Percentiles rank a stretch among this genome's conserved stretches.
Evolutionary conservation across 805 yeast species (phyloP).

Genomic region (Candida andamanensis): DNA sequence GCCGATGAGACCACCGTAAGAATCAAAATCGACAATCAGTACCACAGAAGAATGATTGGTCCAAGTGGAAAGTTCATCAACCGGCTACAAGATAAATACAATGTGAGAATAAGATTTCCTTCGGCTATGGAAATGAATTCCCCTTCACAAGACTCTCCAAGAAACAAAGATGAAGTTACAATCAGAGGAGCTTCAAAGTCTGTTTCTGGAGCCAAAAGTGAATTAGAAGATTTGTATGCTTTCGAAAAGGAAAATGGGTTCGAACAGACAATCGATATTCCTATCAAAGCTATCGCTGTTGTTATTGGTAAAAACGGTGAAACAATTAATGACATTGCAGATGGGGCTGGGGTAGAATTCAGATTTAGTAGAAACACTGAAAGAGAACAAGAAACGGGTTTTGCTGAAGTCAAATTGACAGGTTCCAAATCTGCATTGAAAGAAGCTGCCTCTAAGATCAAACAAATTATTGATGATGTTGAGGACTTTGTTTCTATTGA

Average conservation of each 20-base stretch:
- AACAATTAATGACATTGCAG: constrained; percentile 72
- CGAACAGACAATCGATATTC: constrained; percentile 58
- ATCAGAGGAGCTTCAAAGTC: constrained; percentile 89
- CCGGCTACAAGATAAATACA: constrained; percentile 83
- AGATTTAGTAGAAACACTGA: constrained; percentile 37
- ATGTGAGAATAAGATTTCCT: constrained; percentile 77
- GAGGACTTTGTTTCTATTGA: constrained; percentile 56
- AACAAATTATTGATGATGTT: constrained; percentile 57
- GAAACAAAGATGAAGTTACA: constrained; percentile 55
- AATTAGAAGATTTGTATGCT: constrained; percentile 73
- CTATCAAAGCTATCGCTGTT: constrained; percentile 69
- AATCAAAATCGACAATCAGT: constrained; percentile 67
- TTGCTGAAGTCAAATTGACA: constrained; percentile 60
- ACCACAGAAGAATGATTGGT: constrained; percentile 81
- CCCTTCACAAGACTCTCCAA: constrained; percentile 31
- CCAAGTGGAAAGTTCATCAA: constrained; percentile 73
- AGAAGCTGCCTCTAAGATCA: constrained; percentile 62
- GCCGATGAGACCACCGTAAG: constrained; percentile 72
- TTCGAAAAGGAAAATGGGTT: constrained; percentile 86
- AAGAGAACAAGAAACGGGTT: constrained; percentile 43
- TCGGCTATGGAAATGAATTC: constrained; percentile 22
- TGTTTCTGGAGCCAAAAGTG: constrained; percentile 77
- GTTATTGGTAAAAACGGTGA: constrained; percentile 91
- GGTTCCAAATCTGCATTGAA: constrained; percentile 77
- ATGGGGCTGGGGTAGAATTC: constrained; percentile 59